Conservation (phyloP, 75 land plant genomes). For the Selaginella tamariscina region DNA sequence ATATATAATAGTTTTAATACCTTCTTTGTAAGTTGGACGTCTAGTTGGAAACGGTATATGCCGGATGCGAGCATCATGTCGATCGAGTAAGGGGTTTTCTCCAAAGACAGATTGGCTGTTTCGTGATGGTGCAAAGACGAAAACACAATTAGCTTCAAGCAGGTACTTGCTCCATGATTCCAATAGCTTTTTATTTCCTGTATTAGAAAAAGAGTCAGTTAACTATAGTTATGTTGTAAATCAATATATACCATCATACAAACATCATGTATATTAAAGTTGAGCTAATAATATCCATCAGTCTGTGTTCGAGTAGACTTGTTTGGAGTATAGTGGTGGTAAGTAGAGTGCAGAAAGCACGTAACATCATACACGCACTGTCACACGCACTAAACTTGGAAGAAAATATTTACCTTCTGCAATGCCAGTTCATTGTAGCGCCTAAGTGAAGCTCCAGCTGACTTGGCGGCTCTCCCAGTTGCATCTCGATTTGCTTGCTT, state of each 20-base stretch:
- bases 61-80: conserved; percentile 29
- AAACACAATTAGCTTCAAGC: conserved; percentile 42
- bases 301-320: too few species aligned
- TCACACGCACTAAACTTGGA: too few species aligned
- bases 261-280: too few species aligned
- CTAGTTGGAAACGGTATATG: conserved; percentile 64
- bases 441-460: conserved; percentile 91
- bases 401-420: conserved; percentile 87
- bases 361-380: too few species aligned
- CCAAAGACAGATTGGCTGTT: conserved; percentile 60
- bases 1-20: too few species aligned
- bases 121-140: conserved; percentile 68
- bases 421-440: conserved; percentile 88
- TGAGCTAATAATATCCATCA: too few species aligned
- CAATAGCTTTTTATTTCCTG: conserved; percentile 76
- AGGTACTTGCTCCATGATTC: conserved; percentile 65
- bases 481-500: conserved; percentile 86
- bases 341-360: too few species aligned
- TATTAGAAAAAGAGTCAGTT: not conserved
- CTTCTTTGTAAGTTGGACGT: conserved; percentile 91
- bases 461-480: conserved; percentile 66
- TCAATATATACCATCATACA: too few species aligned
- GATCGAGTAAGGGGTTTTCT: conserved; percentile 43
- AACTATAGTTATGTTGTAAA: too few species aligned
- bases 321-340: too few species aligned